These are phyloP conservation scores for Fagus crenata DNA, from an alignment of 306 rosid genomes.

Conservation along the genomic window DNA sequence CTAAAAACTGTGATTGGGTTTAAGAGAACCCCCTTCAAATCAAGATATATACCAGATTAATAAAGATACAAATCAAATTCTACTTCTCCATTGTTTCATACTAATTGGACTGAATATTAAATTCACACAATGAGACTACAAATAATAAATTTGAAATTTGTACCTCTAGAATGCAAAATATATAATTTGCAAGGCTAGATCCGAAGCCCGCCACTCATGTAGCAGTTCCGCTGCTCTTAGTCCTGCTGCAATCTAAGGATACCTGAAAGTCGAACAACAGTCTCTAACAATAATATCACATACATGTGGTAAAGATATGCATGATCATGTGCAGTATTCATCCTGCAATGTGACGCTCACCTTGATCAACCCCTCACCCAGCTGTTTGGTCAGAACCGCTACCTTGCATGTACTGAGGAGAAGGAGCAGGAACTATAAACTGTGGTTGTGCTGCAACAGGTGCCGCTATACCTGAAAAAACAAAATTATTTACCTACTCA, in stretches of 20 bases:
- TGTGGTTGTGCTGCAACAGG: constrained; percentile 83
- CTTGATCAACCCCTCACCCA: constrained; percentile 78
- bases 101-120: neutral
- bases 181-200: constrained; percentile 93
- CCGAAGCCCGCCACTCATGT: constrained; percentile 94
- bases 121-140: neutral
- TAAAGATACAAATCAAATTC: neutral
- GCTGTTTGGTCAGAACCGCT: constrained; percentile 81
- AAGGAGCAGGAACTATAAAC: constrained; percentile 70
- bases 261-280: constrained; percentile 42
- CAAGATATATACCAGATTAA: neutral
- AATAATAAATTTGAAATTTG: constrained; percentile 6
- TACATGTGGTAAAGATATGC: constrained; percentile 20
- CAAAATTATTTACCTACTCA: constrained; percentile 21
- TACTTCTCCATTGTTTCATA: neutral
- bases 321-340: neutral
- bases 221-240: constrained; percentile 97
- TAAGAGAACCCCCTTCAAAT: neutral
- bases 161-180: constrained; percentile 98
- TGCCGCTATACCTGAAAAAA: constrained; percentile 64
- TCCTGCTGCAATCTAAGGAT: constrained; percentile 96
- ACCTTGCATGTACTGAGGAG: constrained; percentile 74
- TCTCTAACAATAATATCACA: constrained; percentile 23
- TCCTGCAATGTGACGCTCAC: constrained; percentile 39
- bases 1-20: neutral